Conservation (phyloP, 352 stramenopile genomes). For the Phytophthora capsici region DNA sequence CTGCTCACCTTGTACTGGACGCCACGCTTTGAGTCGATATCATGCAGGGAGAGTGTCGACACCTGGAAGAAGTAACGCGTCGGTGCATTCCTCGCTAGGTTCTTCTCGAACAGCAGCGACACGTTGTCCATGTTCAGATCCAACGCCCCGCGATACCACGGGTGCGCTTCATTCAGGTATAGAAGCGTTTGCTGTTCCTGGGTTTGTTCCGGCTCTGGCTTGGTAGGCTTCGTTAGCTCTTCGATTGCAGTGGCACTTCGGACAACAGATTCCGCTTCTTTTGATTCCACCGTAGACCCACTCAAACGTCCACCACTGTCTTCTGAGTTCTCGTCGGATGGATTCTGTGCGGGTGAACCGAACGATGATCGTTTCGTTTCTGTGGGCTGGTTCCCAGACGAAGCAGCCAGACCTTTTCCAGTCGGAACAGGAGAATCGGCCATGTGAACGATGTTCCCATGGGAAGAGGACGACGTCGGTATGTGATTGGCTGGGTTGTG, state of each 20-base stretch:
- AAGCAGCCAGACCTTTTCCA: conserved; percentile 12
- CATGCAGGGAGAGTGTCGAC: conserved; percentile 72
- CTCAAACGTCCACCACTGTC: conserved; percentile 5
- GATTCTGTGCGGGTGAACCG: neutral
- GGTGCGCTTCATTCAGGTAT: conserved; percentile 81
- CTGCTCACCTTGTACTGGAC: conserved; percentile 80
- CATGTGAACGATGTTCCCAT: conserved; percentile 82
- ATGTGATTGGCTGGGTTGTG: conserved; percentile 83
- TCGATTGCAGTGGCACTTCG: conserved; percentile 23
- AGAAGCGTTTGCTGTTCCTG: conserved; percentile 59
- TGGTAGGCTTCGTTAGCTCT: conserved; percentile 5
- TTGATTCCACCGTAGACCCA: conserved; percentile 25
- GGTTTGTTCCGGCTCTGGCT: conserved; percentile 23
- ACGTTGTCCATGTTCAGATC: conserved; percentile 79
- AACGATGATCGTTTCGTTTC: conserved; percentile 30
- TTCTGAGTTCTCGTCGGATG: conserved; percentile 8
- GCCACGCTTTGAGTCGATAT: conserved; percentile 84
- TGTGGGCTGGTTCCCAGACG: conserved; percentile 3
- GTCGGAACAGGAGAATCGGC: conserved; percentile 43
- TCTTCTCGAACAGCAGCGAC: conserved; percentile 85
- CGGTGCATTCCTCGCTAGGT: conserved; percentile 72
- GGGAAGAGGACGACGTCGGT: conserved; percentile 43
- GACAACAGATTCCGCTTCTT: conserved; percentile 20
- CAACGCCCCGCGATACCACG: conserved; percentile 80
- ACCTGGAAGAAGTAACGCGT: conserved; percentile 89